Evolutionary conservation across 140 eudicot genomes (phyloP).

Genomic region (Bidens hawaiensis): DNA sequence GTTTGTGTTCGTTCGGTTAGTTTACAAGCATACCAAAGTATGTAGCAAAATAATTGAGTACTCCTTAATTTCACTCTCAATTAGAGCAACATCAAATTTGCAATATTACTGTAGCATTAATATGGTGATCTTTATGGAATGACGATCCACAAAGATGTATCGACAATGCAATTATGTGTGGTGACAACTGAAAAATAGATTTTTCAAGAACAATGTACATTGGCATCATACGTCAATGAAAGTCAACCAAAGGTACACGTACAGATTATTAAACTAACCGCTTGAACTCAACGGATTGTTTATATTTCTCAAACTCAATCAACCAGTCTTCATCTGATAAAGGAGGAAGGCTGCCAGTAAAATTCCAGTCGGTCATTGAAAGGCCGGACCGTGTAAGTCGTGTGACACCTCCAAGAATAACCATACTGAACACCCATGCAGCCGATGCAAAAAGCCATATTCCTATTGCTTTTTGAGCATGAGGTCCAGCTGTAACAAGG

Average conservation of each 20-base stretch:
- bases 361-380: slow-evolving; percentile 98
- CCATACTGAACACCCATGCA: slow-evolving; percentile 99
- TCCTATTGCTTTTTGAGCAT: slow-evolving; percentile 81
- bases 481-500: slow-evolving; percentile 92
- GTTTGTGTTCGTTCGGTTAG: no score
- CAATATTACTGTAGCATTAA: slow-evolving; percentile 26
- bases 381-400: slow-evolving; percentile 86
- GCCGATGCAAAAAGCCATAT: slow-evolving; percentile 97
- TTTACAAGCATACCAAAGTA: neutral
- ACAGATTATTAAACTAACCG: slow-evolving; percentile 60
- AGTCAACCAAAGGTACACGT: no score
- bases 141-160: slow-evolving; percentile 43
- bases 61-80: slow-evolving; percentile 19
- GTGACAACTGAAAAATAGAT: neutral
- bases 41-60: slow-evolving; percentile 20
- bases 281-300: slow-evolving; percentile 92
- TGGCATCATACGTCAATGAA: no score
- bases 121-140: slow-evolving; percentile 38
- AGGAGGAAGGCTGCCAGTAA: slow-evolving; percentile 92
- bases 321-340: slow-evolving; percentile 76
- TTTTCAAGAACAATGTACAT: neutral
- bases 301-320: slow-evolving; percentile 86
- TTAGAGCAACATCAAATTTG: slow-evolving; percentile 29
- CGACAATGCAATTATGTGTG: slow-evolving; percentile 21
- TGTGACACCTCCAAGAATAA: slow-evolving; percentile 90